Conservation (phyloP, 345 rosid genomes). For the Syzygium aqueum region DNA sequence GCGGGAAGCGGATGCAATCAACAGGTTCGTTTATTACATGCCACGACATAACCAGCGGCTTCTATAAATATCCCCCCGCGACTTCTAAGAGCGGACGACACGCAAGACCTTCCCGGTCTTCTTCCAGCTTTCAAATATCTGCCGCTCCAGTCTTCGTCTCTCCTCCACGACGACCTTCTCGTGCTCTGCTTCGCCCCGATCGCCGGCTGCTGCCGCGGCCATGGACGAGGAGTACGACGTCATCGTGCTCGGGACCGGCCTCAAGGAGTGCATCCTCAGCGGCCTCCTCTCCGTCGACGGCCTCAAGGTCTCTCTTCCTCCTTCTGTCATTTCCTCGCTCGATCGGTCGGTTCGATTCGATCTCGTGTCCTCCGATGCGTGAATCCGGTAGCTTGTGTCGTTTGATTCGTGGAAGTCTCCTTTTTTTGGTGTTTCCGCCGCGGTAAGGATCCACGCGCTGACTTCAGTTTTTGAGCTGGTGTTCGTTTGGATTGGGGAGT, state of each 20-base stretch:
- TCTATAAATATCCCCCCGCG: background rate
- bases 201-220: slow-evolving; percentile 30
- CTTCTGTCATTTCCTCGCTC: background rate
- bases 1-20: too few species aligned
- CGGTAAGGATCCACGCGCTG: background rate
- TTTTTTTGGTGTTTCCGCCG: background rate
- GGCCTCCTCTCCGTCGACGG: slow-evolving; percentile 99
- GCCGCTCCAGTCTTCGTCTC: background rate
- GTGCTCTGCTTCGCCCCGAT: background rate
- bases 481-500: background rate
- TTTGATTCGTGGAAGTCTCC: background rate
- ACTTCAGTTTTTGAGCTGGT: background rate
- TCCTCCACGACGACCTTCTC: background rate
- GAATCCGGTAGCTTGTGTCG: background rate
- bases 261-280: slow-evolving; percentile 98
- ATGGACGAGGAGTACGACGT: slow-evolving; percentile 98
- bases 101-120: background rate
- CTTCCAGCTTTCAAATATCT: background rate
- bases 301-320: slow-evolving; percentile 52
- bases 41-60: background rate
- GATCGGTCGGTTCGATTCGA: background rate
- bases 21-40: too few species aligned
- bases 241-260: slow-evolving; percentile 92
- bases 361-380: background rate
- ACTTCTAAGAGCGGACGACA: background rate